Evolutionary conservation across 495 filamentous ascomycete species (phyloP).

Genomic region (Cercophora sp.): DNA sequence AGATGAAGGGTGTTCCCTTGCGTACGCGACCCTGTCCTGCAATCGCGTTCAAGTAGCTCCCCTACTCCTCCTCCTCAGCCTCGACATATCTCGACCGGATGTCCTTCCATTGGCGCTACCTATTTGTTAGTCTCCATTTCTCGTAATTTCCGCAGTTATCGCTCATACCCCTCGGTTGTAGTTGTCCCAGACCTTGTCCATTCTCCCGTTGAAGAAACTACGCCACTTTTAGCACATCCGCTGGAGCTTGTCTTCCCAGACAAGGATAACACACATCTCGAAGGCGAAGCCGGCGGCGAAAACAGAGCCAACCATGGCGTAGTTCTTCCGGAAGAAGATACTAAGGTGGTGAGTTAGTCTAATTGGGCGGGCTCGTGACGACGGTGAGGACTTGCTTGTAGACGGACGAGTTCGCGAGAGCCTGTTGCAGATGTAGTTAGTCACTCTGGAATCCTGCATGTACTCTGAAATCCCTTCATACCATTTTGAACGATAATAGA

Average conservation of each 20-base stretch:
- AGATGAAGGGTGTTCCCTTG: not conserved
- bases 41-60: not conserved
- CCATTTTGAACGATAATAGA: constrained; percentile 43
- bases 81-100: constrained; percentile 84
- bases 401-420: constrained; percentile 35
- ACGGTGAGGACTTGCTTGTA: constrained; percentile 70
- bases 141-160: no score
- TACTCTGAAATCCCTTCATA: constrained; percentile 16
- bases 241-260: not conserved
- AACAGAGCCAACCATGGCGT: constrained; percentile 76
- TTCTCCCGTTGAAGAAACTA: constrained; percentile 71
- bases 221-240: constrained; percentile 19
- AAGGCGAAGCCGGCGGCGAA: constrained; percentile 87
- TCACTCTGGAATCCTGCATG: not conserved
- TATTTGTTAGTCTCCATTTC: no score
- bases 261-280: constrained; percentile 77
- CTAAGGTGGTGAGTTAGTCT: constrained; percentile 48
- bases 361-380: constrained; percentile 13
- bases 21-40: not conserved
- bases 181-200: constrained; percentile 83
- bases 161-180: constrained; percentile 83
- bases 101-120: constrained; percentile 99
- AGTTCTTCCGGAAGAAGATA: constrained; percentile 78
- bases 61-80: constrained; percentile 35
- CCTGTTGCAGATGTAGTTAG: constrained; percentile 2